phyloP scores from a whole-genome alignment of 306 rosid species.

The Cicer yamashitae region DNA sequence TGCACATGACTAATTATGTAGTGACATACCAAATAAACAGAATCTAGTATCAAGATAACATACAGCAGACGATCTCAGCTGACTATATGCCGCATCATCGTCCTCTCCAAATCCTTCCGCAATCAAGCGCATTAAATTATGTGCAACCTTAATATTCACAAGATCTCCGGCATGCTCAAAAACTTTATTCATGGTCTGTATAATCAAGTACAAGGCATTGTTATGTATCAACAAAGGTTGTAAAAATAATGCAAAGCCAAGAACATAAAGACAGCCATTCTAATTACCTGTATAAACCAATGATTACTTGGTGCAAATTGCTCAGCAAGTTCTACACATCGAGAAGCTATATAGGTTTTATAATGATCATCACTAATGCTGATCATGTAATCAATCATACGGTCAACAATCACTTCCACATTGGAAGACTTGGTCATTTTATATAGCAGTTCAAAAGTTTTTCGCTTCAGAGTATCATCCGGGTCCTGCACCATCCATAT shows the following conservation, averaged over 20 bases:
- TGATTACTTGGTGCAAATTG: conserved; percentile 97
- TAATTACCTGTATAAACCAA: conserved; percentile 96
- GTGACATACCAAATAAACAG: conserved; percentile 23
- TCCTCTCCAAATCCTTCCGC: conserved; percentile 99
- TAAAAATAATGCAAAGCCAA: conserved; percentile 27
- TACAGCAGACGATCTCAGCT: conserved; percentile 97
- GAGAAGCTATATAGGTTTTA: conserved; percentile 92
- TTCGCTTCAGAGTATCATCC: conserved; percentile 94
- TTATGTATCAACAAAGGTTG: conserved; percentile 9
- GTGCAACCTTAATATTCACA: conserved; percentile 95
- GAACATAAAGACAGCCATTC: conserved; percentile 17
- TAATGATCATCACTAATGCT: conserved; percentile 86
- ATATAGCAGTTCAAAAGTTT: conserved; percentile 85
- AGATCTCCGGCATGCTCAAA: conserved; percentile 99
- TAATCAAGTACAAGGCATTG: conserved; percentile 37
- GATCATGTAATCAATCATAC: conserved; percentile 93
- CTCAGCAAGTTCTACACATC: conserved; percentile 96
- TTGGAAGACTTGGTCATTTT: conserved; percentile 98
- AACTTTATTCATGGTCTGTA: conserved; percentile 97
- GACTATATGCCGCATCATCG: conserved; percentile 77
- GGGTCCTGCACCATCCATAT: conserved; percentile 75
- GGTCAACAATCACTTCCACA: conserved; percentile 97
- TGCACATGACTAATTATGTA: background rate
- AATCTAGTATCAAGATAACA: conserved; percentile 50
- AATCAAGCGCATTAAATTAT: conserved; percentile 94